These are phyloP conservation scores for Pistacia integerrima DNA, from an alignment of 345 rosid genomes.

Conservation along the genomic window DNA sequence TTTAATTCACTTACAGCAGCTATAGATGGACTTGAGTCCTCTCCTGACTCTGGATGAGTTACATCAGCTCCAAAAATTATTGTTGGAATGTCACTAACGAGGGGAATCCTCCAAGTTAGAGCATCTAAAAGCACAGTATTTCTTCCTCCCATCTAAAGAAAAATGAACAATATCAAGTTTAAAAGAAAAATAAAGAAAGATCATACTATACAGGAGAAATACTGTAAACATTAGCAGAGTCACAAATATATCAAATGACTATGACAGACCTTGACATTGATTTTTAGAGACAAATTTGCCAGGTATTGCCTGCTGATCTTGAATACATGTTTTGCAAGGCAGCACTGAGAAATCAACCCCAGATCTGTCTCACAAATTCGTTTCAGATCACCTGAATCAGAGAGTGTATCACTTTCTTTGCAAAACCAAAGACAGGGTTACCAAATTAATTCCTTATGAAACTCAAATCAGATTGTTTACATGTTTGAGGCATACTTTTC, in stretches of 20 bases:
- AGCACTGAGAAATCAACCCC: slow-evolving; percentile 48
- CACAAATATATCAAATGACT: background rate
- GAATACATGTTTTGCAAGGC: slow-evolving; percentile 41
- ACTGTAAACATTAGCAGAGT: background rate
- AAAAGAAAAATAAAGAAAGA: no score
- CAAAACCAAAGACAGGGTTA: background rate
- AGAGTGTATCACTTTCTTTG: slow-evolving; percentile 5
- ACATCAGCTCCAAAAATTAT: slow-evolving; percentile 58
- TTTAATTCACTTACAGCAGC: slow-evolving; percentile 28
- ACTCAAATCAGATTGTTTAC: background rate
- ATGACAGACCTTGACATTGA: slow-evolving; percentile 44
- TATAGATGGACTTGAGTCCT: slow-evolving; percentile 27
- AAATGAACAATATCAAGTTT: background rate
- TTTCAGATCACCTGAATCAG: slow-evolving; percentile 43
- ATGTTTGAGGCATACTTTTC: background rate
- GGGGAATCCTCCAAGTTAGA: slow-evolving; percentile 41
- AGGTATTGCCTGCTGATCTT: slow-evolving; percentile 44
- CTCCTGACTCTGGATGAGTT: slow-evolving; percentile 51
- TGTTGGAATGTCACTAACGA: slow-evolving; percentile 44
- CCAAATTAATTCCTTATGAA: background rate
- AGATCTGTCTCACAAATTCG: slow-evolving; percentile 52
- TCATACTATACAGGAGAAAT: background rate
- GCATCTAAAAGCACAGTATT: slow-evolving; percentile 54
- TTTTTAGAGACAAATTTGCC: slow-evolving; percentile 46
- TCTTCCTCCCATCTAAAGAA: slow-evolving; percentile 47